Evolutionary conservation across 2,329 filamentous ascomycete genomes (phyloP).

Genomic region (Arthrobotrys musiformis): DNA sequence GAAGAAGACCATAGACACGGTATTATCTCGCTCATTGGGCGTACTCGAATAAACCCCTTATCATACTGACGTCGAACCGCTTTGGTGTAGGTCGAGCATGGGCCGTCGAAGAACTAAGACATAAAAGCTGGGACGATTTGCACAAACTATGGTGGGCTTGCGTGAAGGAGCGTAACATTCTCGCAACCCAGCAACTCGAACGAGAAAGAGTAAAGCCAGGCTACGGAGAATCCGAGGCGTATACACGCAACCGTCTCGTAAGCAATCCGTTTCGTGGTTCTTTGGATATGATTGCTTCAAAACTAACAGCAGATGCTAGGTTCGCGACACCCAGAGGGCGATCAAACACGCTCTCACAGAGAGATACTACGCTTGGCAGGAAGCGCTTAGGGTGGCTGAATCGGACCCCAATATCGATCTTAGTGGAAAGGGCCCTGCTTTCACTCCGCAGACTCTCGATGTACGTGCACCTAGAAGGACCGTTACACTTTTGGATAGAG

Average conservation of each 20-base stretch:
- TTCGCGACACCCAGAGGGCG: constrained; percentile 78
- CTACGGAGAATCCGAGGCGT: constrained; percentile 77
- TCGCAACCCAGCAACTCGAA: constrained; percentile 80
- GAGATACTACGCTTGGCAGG: constrained; percentile 86
- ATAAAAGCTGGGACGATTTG: constrained; percentile 93
- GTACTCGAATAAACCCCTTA: background rate
- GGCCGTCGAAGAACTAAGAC: constrained; percentile 83
- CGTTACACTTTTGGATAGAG: background rate
- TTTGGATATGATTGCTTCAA: background rate
- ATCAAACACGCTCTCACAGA: constrained; percentile 90
- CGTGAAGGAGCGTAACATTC: constrained; percentile 86
- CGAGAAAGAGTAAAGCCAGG: constrained; percentile 74
- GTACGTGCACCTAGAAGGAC: background rate
- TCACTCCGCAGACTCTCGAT: constrained; percentile 59
- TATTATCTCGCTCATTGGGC: constrained; percentile 60
- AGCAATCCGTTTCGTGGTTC: background rate
- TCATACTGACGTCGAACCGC: background rate
- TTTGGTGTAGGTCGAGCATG: constrained; percentile 75
- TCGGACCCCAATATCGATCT: constrained; percentile 75
- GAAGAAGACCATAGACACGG: constrained; percentile 77
- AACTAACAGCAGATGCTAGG: constrained; percentile 65
- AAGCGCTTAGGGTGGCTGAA: constrained; percentile 75
- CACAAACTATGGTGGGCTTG: constrained; percentile 96
- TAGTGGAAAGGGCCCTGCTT: constrained; percentile 66
- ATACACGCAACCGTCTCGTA: constrained; percentile 68